A percentile compares a stretch with the other conserved stretches of the same genome.
phyloP scores from a whole-genome alignment of 164 flowering plant genomes.

The Liquidambar formosana region DNA sequence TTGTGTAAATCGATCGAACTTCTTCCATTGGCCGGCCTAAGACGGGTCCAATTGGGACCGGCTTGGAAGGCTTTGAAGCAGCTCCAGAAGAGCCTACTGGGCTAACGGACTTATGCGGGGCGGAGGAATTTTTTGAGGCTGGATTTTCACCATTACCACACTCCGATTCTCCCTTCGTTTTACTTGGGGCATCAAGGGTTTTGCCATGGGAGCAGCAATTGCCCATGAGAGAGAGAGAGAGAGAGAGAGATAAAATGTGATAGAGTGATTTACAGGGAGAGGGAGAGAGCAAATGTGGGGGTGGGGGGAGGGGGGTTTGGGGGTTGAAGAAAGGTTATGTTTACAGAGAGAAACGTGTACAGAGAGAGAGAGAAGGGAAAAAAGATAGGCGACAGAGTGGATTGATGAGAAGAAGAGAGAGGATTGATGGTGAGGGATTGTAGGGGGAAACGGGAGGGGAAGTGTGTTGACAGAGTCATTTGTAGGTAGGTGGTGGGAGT shows the following conservation, averaged over 20 bases:
- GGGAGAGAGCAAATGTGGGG: too few species aligned
- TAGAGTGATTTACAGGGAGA: too few species aligned
- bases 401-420: slow-evolving; percentile 11
- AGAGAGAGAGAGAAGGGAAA: background rate
- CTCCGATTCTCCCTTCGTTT: slow-evolving; percentile 12
- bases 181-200: slow-evolving; percentile 1
- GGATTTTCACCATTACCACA: background rate
- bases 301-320: slow-evolving; percentile 9
- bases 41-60: slow-evolving; percentile 50
- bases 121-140: background rate
- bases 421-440: slow-evolving; percentile 32
- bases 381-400: slow-evolving; percentile 27
- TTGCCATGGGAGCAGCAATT: slow-evolving; percentile 55
- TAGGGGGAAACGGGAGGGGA: slow-evolving; percentile 6
- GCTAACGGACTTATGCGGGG: slow-evolving; percentile 21
- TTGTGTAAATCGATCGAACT: slow-evolving; percentile 39
- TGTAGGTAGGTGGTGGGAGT: background rate
- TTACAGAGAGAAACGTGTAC: slow-evolving; percentile 7
- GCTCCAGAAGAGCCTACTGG: slow-evolving; percentile 18
- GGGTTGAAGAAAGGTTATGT: slow-evolving; percentile 10
- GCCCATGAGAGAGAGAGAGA: slow-evolving; percentile 42
- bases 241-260: background rate
- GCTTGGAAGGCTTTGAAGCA: slow-evolving; percentile 36
- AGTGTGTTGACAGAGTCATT: background rate
- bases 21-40: slow-evolving; percentile 86